Evolutionary conservation across 106 monocot genomes (phyloP), one percentile per base, ranked within the genome.

Genomic region (Xerophyta viscosa): DNA sequence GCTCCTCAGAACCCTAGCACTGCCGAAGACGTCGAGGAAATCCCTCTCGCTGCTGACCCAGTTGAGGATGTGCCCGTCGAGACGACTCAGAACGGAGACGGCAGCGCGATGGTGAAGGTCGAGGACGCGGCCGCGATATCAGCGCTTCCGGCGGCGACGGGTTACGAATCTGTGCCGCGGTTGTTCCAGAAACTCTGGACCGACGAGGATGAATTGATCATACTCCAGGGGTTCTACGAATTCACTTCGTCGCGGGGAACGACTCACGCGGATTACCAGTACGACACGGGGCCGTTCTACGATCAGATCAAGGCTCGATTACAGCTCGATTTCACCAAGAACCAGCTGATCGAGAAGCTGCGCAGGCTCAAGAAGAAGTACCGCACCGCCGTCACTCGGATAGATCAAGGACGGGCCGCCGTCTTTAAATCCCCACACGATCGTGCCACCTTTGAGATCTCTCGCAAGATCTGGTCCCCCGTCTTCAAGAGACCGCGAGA

Each of bases 251-350:
- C 73, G 67, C 73, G 90, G 24, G 83, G 90, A 29, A 77, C 89
- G 25, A 76, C 79, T 9, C 77, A 82, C 64, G 77, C 86, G 2
- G 74, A 77, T 1, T 86, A 90, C 71, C 90, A 99, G 70, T 86
- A 98, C 68, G 98, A 90, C 50, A 99, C 98, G 9, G 90, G 90
- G 0, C 98, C 98, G 24, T 99, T 99, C 74, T 90, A 90, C 68
- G 90, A 99, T 42, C 86, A 90, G 77, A 99, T 91, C 70, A 71
- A 66, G 58, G 67, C 74, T 29, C 65, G 66, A 49, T 77, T 99
- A 30, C 74, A 74, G 63, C 68, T 91, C 19, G 98, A 91, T 25
- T 99, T 90, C 74, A 79, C 75, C 53, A 90, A 91, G 77, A 99
- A 83, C 57, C 98, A 99, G 73, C 77, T 99, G 23, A 78, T 90